Base-by-base conservation (phyloP, 2,329 filamentous ascomycete species). In the Neoascochyta sp. region DNA sequence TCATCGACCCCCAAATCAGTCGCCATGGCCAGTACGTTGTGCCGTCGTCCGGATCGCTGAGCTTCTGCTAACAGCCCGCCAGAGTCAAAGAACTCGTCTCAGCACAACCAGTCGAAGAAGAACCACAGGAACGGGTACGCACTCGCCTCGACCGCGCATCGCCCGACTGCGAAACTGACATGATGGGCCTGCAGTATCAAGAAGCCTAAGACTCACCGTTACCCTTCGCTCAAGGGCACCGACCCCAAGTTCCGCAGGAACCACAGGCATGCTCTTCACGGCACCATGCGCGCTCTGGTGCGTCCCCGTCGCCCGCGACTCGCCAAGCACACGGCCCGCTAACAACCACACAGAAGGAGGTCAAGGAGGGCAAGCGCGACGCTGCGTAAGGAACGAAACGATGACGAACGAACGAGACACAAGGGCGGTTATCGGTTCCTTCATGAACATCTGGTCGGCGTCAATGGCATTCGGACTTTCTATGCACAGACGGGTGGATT, bases 51-150 rank as follows among this genome's bases (percentile, higher is more conserved):
- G 3, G 26, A 2, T 9, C 3, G n/a, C 11, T 17, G 16, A 16
- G 25, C 12, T 21, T 22, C 24, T 29, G 32, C 47, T 54, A 45
- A 51, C 24, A 26, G 16, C 22, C 22, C 31, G 39, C 36, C 68
- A 95, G 89, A 96, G 81, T 96, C 92, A 65, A 96, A 96, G 88
- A 96, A 96, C 83, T 93, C 87, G 76, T 95, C 90, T 65, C 90
- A 96, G 80, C 88, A 95, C 78, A 95, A 95, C 76, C 85, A 92
- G 82, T 81, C 80, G 71, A 85, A 85, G 78, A 98, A 98, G 86
- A 89, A 88, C 75, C 92, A 98, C 83, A 83, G 84, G 69, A 98
- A 98, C 80, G 92, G 92, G 90, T 95, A 83, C 63, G 83, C 75
- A 43, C 32, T 35, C 30, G 11, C 26, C 25, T 17, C 34, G 36